These are phyloP conservation scores for Moesziomyces parantarcticus DNA, from an alignment of 1,284 basidiomycete genomes.

Conservation along the genomic window DNA sequence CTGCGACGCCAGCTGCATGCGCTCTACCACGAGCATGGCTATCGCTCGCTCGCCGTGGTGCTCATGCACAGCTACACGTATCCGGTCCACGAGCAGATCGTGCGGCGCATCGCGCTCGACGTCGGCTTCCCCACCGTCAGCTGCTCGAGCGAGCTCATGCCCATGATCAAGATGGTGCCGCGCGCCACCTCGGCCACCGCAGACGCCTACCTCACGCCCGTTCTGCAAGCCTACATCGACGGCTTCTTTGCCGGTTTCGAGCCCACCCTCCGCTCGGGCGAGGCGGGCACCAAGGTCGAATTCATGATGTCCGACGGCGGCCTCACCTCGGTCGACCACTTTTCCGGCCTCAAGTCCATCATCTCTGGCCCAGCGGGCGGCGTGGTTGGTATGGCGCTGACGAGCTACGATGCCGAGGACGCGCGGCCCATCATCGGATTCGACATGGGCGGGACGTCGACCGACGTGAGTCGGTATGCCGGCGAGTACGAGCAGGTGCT, in stretches of 20 bases:
- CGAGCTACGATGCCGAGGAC: slow-evolving; percentile 79
- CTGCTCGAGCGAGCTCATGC: slow-evolving; percentile 84
- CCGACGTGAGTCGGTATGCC: slow-evolving; percentile 87
- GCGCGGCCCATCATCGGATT: slow-evolving; percentile 76
- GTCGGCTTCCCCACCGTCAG: slow-evolving; percentile 89
- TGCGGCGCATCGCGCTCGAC: slow-evolving; percentile 79
- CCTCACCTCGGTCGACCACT: slow-evolving; percentile 83
- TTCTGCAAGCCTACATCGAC: slow-evolving; percentile 85
- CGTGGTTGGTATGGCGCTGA: slow-evolving; percentile 86
- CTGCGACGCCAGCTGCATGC: slow-evolving; percentile 74
- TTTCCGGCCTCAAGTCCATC: slow-evolving; percentile 88
- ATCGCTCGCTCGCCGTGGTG: slow-evolving; percentile 84
- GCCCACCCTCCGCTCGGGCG: slow-evolving; percentile 73
- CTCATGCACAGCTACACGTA: slow-evolving; percentile 92
- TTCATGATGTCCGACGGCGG: slow-evolving; percentile 74
- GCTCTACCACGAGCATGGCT: slow-evolving; percentile 78
- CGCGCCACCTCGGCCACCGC: slow-evolving; percentile 91
- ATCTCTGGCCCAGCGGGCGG: slow-evolving; percentile 88
- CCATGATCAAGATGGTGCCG: slow-evolving; percentile 91
- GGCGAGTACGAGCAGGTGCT: slow-evolving; percentile 87
- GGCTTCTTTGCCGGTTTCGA: slow-evolving; percentile 92
- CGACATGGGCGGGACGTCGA: slow-evolving; percentile 78
- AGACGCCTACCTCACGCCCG: slow-evolving; percentile 95
- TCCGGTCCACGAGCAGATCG: slow-evolving; percentile 79
- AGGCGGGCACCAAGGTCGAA: slow-evolving; percentile 64